Conservation (phyloP, 2,329 filamentous ascomycete species). For the Hymenoscyphus occultus region DNA sequence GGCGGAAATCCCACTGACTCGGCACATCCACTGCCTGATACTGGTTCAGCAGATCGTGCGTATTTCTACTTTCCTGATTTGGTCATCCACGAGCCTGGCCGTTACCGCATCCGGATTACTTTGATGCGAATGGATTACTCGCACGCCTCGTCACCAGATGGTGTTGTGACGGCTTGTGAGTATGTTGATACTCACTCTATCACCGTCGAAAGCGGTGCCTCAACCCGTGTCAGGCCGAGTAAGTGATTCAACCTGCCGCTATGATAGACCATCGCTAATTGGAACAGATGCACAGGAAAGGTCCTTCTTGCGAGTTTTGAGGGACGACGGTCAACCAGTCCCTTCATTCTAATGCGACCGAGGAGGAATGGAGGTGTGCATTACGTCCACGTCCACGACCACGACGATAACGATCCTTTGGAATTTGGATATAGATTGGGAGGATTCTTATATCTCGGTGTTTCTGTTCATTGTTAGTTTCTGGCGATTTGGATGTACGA, state of each 20-base stretch:
- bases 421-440: neutral
- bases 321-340: constrained; percentile 30
- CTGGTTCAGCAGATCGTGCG: constrained; percentile 23
- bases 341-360: constrained; percentile 15
- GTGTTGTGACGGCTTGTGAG: constrained; percentile 26
- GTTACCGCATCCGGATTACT: constrained; percentile 31
- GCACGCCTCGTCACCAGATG: constrained; percentile 22
- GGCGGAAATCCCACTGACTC: constrained; percentile 32
- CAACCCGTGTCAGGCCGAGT: constrained; percentile 29
- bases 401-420: neutral
- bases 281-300: constrained; percentile 28
- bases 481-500: neutral
- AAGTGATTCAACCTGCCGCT: constrained; percentile 12
- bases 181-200: constrained; percentile 32
- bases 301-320: constrained; percentile 29
- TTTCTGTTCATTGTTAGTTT: constrained; percentile 1
- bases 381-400: neutral
- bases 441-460: neutral
- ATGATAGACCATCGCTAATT: constrained; percentile 17
- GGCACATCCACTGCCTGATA: constrained; percentile 31
- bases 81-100: constrained; percentile 30
- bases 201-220: constrained; percentile 25
- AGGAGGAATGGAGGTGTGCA: neutral
- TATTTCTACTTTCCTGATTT: constrained; percentile 36
- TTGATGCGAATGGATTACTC: constrained; percentile 35